Conservation (phyloP, 2,329 filamentous ascomycete species). For the Microcera coccophila region DNA sequence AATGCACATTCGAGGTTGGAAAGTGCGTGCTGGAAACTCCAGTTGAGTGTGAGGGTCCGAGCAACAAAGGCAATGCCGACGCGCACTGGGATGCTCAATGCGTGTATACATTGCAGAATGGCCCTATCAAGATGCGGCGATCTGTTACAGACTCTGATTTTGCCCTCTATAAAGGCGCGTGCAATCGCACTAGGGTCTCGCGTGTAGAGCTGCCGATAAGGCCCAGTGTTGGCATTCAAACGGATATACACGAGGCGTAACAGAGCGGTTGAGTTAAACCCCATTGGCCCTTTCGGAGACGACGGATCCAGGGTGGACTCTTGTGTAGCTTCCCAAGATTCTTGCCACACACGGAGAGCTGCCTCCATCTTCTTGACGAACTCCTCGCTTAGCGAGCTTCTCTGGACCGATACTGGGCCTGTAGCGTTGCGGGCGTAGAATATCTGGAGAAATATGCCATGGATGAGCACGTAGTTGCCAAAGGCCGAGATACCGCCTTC, state of each 20-base stretch:
- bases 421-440: conserved; percentile 10
- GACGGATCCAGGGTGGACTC: conserved; percentile 10
- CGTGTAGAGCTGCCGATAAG: conserved; percentile 2
- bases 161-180: background rate
- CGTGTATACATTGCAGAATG: conserved; percentile 5
- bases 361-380: conserved; percentile 5
- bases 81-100: background rate
- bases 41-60: background rate
- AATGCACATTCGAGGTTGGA: background rate
- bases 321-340: conserved; percentile 3
- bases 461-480: conserved; percentile 14
- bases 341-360: conserved; percentile 7
- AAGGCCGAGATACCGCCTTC: conserved; percentile 9
- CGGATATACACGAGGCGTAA: conserved; percentile 29
- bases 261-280: conserved; percentile 47
- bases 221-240: conserved; percentile 12
- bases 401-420: background rate
- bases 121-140: conserved; percentile 12
- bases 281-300: conserved; percentile 54
- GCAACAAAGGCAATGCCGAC: background rate
- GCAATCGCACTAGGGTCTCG: conserved; percentile 4
- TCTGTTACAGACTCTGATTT: conserved; percentile 1
- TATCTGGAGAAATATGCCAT: conserved; percentile 11
- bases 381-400: background rate
- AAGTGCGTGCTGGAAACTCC: background rate